Conservation (phyloP, 306 rosid species). For the Rosa rugosa region DNA sequence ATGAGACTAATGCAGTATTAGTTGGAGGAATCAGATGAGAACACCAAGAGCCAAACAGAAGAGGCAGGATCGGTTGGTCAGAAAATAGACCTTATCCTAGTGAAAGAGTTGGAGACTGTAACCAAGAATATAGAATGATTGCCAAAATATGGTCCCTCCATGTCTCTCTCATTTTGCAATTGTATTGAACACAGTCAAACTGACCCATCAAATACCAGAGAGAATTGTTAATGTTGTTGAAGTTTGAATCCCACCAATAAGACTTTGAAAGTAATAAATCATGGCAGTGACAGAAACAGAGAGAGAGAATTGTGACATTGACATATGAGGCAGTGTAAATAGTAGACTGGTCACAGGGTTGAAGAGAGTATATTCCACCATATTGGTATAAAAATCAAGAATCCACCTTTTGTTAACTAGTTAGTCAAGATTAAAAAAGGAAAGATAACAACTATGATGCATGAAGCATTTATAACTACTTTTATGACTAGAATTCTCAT, state of each 20-base stretch:
- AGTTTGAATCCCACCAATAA: slow-evolving; percentile 52
- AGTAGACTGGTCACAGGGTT: not conserved
- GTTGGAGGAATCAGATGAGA: slow-evolving; percentile 40
- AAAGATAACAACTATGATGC: not conserved
- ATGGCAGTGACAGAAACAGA: not conserved
- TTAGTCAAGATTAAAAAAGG: not conserved
- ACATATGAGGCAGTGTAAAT: not conserved
- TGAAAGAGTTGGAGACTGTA: slow-evolving; percentile 29
- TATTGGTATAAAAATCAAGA: slow-evolving; percentile 1
- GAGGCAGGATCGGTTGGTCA: slow-evolving; percentile 16
- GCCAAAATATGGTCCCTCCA: slow-evolving; percentile 42
- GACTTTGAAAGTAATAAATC: slow-evolving; percentile 20
- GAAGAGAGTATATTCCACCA: not conserved
- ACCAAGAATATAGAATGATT: slow-evolving; percentile 40
- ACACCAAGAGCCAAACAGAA: slow-evolving; percentile 5
- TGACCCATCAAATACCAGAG: slow-evolving; percentile 40
- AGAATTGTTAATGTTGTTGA: slow-evolving; percentile 41
- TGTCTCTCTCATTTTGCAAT: slow-evolving; percentile 18
- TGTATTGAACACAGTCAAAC: slow-evolving; percentile 54
- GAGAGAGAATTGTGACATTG: slow-evolving; percentile 20
- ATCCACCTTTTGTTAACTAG: not conserved
- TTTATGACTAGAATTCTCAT: no score
- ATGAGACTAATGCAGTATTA: slow-evolving; percentile 21
- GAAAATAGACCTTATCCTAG: slow-evolving; percentile 31
- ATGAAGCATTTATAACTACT: no score